Percentiles rank a stretch among this genome's conserved stretches.
Evolutionary conservation across 305 asterid genomes (phyloP).

Genomic region (Rubia tinctorum): DNA sequence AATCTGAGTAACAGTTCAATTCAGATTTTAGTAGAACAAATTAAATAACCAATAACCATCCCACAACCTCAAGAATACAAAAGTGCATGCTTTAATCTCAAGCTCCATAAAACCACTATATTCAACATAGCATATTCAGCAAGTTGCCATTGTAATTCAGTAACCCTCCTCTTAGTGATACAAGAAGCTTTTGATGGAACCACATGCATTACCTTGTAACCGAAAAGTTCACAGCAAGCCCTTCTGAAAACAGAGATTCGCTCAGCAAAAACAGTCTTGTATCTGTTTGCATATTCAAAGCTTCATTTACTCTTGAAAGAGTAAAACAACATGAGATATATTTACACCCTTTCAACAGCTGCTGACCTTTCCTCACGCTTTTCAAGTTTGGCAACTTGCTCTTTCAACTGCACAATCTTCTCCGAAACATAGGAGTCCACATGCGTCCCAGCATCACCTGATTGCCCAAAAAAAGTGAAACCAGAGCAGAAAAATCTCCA

Average conservation of each 20-base stretch:
- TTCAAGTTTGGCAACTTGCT: conserved; percentile 93
- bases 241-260: conserved; percentile 94
- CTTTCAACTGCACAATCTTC: conserved; percentile 84
- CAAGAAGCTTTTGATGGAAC: conserved; percentile 11
- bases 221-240: conserved; percentile 98
- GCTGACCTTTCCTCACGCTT: conserved; percentile 95
- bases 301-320: conserved; percentile 13
- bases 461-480: conserved; percentile 3
- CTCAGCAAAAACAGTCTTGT: conserved; percentile 95
- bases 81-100: neutral
- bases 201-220: conserved; percentile 73
- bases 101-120: neutral
- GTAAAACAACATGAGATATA: conserved; percentile 9
- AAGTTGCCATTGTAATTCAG: neutral
- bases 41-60: neutral
- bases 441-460: conserved; percentile 81
- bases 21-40: neutral
- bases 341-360: conserved; percentile 18
- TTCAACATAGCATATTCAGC: conserved; percentile 2
- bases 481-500: conserved; percentile 3
- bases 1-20: conserved; percentile 47
- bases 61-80: neutral
- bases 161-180: neutral
- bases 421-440: conserved; percentile 92
- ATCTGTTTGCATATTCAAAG: conserved; percentile 42